Evolutionary conservation across 345 rosid genomes (phyloP), one percentile per base, ranked within the genome.

Genomic region (Pelargonium nanum): DNA sequence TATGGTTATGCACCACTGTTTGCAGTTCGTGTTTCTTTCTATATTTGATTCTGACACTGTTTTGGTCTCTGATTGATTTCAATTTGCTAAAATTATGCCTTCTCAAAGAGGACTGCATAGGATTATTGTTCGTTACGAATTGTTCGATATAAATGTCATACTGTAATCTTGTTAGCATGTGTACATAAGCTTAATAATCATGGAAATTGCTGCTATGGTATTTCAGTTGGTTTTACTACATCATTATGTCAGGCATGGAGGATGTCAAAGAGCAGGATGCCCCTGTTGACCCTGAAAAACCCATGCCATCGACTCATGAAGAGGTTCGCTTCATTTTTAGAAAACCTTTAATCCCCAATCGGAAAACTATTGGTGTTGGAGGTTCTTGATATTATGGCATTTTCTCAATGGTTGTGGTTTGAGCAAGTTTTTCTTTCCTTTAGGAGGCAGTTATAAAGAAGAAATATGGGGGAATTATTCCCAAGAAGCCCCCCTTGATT

Each of bases 401-500:
- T 40, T 40, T 40, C 15, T 40, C 48, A 40, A 40, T 40, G 15
- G 15, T 40, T 40, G 15, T 40, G 2, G 48, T 12, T 40, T 3
- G 10, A 30, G 40, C 40, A 30, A 30, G 40, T 40, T 12, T 40
- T 40, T 17, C 13, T 40, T 40, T 12, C 16, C 48, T 40, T 40
- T 17, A 40, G 48, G 48, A 40, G 48, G 48, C 48, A 40, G 48
- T 40, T 40, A 40, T 40, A 40, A 40, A 40, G 48, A 40, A 40
- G 48, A 40, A 40, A 40, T 40, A 40, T 40, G 48, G 48, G 15
- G 48, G 48, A 15, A 40, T 40, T 40, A 17, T 40, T 15, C 48
- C 48, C 48, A 40, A 40, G 48, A 40, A 40, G 15, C 48, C 48
- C 2, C 48, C 48, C 3, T 95, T 94, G 34, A 94, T 94, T 57